Evolutionary conservation across 495 filamentous ascomycete species (phyloP).

Genomic region (Penicillium ochrochloron): DNA sequence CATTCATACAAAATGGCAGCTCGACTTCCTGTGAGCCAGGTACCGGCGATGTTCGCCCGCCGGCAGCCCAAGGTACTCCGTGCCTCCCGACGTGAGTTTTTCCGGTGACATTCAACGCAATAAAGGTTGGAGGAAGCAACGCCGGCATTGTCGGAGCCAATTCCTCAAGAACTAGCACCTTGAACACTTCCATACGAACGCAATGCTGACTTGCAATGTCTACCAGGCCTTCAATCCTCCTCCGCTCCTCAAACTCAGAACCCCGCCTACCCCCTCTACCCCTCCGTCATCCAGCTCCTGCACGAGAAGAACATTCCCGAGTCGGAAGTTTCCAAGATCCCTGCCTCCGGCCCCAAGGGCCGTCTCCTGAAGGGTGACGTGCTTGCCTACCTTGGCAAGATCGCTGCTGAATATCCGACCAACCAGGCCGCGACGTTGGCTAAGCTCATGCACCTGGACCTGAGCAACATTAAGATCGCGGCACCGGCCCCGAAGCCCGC

Average conservation of each 20-base stretch:
- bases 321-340: slow-evolving; percentile 77
- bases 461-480: slow-evolving; percentile 91
- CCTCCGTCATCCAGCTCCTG: slow-evolving; percentile 82
- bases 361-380: slow-evolving; percentile 95
- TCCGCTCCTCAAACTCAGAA: slow-evolving; percentile 58
- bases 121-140: slow-evolving; percentile 5
- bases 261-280: slow-evolving; percentile 79
- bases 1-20: slow-evolving; percentile 43
- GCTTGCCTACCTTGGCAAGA: slow-evolving; percentile 82
- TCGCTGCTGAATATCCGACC: slow-evolving; percentile 70
- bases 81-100: slow-evolving; percentile 47
- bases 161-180: not conserved
- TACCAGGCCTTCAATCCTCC: slow-evolving; percentile 42
- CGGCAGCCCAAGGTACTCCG: slow-evolving; percentile 41
- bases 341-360: slow-evolving; percentile 83
- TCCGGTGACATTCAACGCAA: slow-evolving; percentile 8
- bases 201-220: slow-evolving; percentile 4
- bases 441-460: slow-evolving; percentile 81
- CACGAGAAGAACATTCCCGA: slow-evolving; percentile 73
- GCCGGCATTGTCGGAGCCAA: slow-evolving; percentile 17
- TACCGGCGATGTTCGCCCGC: slow-evolving; percentile 46
- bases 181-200: not conserved
- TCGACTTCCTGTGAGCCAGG: slow-evolving; percentile 39
- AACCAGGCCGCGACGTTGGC: slow-evolving; percentile 68
- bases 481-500: slow-evolving; percentile 59